phyloP scores from a whole-genome alignment of 2,329 filamentous ascomycete genomes.

The Fusarium sp. region DNA sequence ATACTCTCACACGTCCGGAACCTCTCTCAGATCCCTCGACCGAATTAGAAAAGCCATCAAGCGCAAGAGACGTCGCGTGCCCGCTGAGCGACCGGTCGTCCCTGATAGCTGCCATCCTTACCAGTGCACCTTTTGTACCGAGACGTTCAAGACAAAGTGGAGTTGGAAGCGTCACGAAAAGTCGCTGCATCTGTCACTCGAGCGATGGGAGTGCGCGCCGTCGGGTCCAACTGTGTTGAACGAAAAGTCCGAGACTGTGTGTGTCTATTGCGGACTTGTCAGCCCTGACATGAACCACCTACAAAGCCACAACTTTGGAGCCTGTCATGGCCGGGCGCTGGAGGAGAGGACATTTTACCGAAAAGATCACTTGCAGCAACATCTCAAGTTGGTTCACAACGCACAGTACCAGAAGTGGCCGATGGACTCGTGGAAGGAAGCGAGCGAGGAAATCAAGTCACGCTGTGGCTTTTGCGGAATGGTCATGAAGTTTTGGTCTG shows the following conservation, averaged over 20 bases:
- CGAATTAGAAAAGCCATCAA: not conserved
- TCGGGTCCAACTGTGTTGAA: conserved; percentile 51
- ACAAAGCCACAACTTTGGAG: conserved; percentile 48
- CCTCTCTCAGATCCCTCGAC: not conserved
- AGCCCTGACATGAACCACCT: conserved; percentile 47
- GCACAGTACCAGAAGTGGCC: conserved; percentile 48
- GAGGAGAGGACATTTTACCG: conserved; percentile 57
- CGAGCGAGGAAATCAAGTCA: conserved; percentile 40
- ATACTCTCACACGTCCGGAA: not conserved
- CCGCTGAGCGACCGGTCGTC: not conserved
- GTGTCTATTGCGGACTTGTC: conserved; percentile 43
- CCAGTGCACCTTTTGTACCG: conserved; percentile 58
- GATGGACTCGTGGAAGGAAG: conserved; percentile 54
- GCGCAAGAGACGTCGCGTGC: not conserved
- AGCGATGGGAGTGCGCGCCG: conserved; percentile 57
- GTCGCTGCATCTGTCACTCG: conserved; percentile 50
- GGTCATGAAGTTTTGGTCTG: conserved; percentile 50
- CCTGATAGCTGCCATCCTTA: conserved; percentile 42
- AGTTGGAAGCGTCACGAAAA: conserved; percentile 63
- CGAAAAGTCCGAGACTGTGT: conserved; percentile 53
- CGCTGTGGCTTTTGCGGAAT: conserved; percentile 55
- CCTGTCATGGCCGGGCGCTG: conserved; percentile 61
- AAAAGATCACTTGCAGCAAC: conserved; percentile 56
- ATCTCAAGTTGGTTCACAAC: conserved; percentile 43
- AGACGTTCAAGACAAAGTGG: conserved; percentile 57